These are phyloP conservation scores for Lasiodiplodia sp. DNA, from an alignment of 2,329 filamentous ascomycete species.

Conservation along the genomic window DNA sequence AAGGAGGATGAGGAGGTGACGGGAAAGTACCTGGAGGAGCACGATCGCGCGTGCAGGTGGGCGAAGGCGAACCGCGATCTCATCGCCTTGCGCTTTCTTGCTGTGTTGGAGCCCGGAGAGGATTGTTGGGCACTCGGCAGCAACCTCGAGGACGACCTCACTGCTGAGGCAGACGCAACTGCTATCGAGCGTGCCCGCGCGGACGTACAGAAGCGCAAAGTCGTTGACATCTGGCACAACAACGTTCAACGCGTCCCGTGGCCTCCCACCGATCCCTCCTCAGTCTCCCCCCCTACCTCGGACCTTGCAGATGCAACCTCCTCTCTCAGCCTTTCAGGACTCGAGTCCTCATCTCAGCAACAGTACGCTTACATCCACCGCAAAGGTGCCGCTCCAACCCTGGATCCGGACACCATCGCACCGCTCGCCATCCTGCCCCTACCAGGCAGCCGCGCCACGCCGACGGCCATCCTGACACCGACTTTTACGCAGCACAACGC, in stretches of 20 bases:
- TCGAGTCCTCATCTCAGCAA: background rate
- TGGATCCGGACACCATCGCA: slow-evolving; percentile 34
- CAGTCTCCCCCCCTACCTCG: background rate
- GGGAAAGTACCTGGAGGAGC: slow-evolving; percentile 43
- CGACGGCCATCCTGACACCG: slow-evolving; percentile 47
- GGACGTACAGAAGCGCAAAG: slow-evolving; percentile 39
- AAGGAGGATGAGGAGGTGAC: slow-evolving; percentile 38
- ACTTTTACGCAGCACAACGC: slow-evolving; percentile 39
- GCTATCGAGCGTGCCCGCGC: slow-evolving; percentile 28
- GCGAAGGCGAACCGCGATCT: slow-evolving; percentile 48
- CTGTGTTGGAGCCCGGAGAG: slow-evolving; percentile 45
- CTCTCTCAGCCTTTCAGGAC: background rate
- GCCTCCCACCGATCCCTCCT: slow-evolving; percentile 36
- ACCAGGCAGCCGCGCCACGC: slow-evolving; percentile 48
- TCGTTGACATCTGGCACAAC: slow-evolving; percentile 49
- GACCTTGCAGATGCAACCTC: background rate
- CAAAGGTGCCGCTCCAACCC: slow-evolving; percentile 48
- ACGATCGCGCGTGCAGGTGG: slow-evolving; percentile 47
- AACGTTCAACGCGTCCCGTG: slow-evolving; percentile 44
- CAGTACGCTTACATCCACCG: slow-evolving; percentile 45
- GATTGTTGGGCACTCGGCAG: slow-evolving; percentile 36
- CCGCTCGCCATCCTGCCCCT: slow-evolving; percentile 45
- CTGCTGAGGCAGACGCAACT: background rate
- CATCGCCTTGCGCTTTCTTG: slow-evolving; percentile 48
- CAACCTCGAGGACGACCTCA: slow-evolving; percentile 28